Conservation (phyloP, 2,329 filamentous ascomycete species). For the Fusarium tanahbumbuense region DNA sequence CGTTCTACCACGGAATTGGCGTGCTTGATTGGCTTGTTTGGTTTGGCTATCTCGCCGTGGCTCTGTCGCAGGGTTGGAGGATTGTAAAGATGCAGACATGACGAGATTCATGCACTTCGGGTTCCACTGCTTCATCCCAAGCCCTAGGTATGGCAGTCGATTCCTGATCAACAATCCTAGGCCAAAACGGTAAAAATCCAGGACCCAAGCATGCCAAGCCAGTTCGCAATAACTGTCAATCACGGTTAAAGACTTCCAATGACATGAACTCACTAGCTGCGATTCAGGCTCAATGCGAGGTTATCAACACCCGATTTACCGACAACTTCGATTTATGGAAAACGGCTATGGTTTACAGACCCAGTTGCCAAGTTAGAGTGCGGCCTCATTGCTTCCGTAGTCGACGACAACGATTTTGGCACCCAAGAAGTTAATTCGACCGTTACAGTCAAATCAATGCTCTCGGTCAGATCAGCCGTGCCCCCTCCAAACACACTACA, state of each 20-base stretch:
- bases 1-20: background rate
- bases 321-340: conserved; percentile 2
- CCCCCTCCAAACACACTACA: conserved; percentile 12
- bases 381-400: conserved; percentile 13
- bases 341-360: background rate
- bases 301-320: conserved; percentile 7
- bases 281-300: conserved; percentile 32
- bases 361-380: conserved; percentile 1
- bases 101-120: conserved; percentile 41
- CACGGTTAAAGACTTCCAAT: conserved; percentile 32
- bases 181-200: background rate
- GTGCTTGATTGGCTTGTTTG: conserved; percentile 11
- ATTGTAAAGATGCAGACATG: conserved; percentile 35
- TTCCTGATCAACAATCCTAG: conserved; percentile 18
- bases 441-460: conserved; percentile 1
- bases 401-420: background rate
- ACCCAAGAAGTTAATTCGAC: background rate
- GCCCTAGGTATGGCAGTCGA: conserved; percentile 26
- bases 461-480: conserved; percentile 11
- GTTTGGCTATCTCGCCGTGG: conserved; percentile 12
- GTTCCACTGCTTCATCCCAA: conserved; percentile 41
- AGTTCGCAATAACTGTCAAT: conserved; percentile 23
- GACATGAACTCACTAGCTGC: conserved; percentile 8
- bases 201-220: conserved; percentile 1
- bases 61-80: conserved; percentile 23